Base-by-base conservation (phyloP, 192 early-diverging fungal species). In the Phycomyces blakesleeanus region DNA sequence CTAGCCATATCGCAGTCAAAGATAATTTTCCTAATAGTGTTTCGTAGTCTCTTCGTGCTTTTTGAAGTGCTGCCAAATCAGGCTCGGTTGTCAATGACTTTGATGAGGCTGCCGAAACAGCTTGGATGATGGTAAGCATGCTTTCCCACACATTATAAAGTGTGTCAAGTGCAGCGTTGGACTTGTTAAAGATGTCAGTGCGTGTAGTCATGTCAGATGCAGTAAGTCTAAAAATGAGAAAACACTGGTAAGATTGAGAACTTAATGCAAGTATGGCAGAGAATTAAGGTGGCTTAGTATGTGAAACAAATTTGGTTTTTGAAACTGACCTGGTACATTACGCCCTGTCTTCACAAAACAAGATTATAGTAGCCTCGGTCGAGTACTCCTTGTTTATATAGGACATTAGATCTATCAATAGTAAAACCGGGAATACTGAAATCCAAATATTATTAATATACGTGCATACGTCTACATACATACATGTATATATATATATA, bases 31-130 rank as follows among this genome's bases (percentile, higher is more conserved):
- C 11, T n/a, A 69, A 14, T 14, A 62, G 27, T 27, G 40, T 25
- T 26, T 69, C 67, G 25, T 69, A 63, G 25, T 55, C 22, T 51
- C 62, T 61, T 5, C 67, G 67, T 51, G 54, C 27, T 26, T 57
- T 55, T 57, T 62, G 60, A 2, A 69, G 55, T 26, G 24, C 27
- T 20, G 21, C 42, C 7, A 69, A 25, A 21, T 69, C 60, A n/a
- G 67, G 67, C 37, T 69, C 67, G 1, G 21, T 37, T 0, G 67
- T 69, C 3, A 69, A 39, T 41, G 67, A 62, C 1, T 27, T 25
- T 15, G 57, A 50, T 7, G 67, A 44, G 1, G 59, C 54, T 8
- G 39, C 59, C 25, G 57, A 41, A 0, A 57, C 60, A 14, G 51
- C 20, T 12, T 69, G 51, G 12, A 69, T 61, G 3, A 69, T 53